These are phyloP conservation scores for Cicer bijugum DNA, from an alignment of 306 rosid genomes.

Conservation along the genomic window DNA sequence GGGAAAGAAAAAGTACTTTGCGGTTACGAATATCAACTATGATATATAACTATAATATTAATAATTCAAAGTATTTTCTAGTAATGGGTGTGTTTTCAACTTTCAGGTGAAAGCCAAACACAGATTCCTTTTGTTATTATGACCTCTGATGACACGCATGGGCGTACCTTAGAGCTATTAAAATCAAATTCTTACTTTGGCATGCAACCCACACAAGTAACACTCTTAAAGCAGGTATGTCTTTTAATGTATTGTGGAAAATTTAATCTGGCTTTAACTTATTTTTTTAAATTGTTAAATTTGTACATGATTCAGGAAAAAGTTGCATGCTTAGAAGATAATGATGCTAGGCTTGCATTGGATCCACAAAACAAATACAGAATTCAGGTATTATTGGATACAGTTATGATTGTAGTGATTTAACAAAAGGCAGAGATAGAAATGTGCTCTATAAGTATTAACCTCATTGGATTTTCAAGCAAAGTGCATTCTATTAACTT, in stretches of 20 bases:
- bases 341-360: constrained; percentile 95
- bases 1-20: constrained; percentile 3
- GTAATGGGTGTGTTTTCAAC: constrained; percentile 41
- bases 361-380: constrained; percentile 75
- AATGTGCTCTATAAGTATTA: background rate
- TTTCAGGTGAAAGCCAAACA: constrained; percentile 58
- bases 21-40: constrained; percentile 5
- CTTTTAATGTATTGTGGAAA: constrained; percentile 31
- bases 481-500: constrained; percentile 39
- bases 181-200: constrained; percentile 88
- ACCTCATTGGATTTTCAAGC: constrained; percentile 13
- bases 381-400: constrained; percentile 74
- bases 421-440: constrained; percentile 27
- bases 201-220: constrained; percentile 89
- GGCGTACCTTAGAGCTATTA: constrained; percentile 68
- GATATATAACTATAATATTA: constrained; percentile 15
- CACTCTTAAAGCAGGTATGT: constrained; percentile 90
- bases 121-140: constrained; percentile 82
- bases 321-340: constrained; percentile 93
- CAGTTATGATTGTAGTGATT: constrained; percentile 26
- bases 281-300: constrained; percentile 7
- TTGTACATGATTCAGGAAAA: constrained; percentile 74
- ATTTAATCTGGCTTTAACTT: constrained; percentile 26
- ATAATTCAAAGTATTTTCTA: constrained; percentile 31
- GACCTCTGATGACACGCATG: constrained; percentile 98